Percentiles rank a stretch among this genome's conserved stretches.
These are phyloP conservation scores for Aspergillus spinulosporus DNA, from an alignment of 2,329 filamentous ascomycete genomes.

Conservation along the genomic window DNA sequence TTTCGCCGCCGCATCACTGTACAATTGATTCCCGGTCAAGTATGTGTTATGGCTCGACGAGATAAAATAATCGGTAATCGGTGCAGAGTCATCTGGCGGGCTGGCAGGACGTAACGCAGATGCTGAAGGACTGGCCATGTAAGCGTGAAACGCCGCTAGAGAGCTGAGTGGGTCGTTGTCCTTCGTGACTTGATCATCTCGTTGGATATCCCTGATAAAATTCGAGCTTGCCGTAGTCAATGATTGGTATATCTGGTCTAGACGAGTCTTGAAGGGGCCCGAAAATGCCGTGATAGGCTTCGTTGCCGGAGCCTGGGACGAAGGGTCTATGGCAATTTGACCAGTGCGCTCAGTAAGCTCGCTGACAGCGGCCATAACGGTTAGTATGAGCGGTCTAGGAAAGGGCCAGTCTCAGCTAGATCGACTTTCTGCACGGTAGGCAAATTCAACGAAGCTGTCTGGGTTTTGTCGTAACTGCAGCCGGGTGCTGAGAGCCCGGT, in stretches of 20 bases:
- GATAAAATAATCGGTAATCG: constrained; percentile 88
- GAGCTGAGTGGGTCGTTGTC: constrained; percentile 27
- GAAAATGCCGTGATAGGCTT: constrained; percentile 29
- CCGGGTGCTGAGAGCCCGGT: neutral
- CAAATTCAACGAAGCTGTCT: neutral
- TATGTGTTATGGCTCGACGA: constrained; percentile 96
- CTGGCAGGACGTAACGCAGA: constrained; percentile 44
- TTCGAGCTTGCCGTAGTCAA: constrained; percentile 25
- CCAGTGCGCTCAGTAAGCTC: constrained; percentile 20
- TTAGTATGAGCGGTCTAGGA: neutral
- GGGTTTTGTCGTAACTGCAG: neutral
- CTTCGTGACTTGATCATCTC: constrained; percentile 13
- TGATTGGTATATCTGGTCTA: constrained; percentile 39
- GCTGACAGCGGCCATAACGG: constrained; percentile 1
- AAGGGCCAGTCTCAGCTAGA: neutral
- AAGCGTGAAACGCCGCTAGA: constrained; percentile 49
- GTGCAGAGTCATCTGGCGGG: constrained; percentile 61
- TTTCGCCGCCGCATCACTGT: constrained; percentile 72
- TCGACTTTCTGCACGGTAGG: neutral
- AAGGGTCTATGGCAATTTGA: constrained; percentile 18
- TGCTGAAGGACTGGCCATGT: constrained; percentile 49
- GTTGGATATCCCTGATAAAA: constrained; percentile 29
- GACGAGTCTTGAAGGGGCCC: constrained; percentile 33
- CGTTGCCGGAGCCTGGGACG: constrained; percentile 2
- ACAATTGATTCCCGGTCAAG: constrained; percentile 80